Percentiles rank a stretch among this genome's conserved stretches.
These are phyloP conservation scores for Collybiopsis luxurians DNA, from an alignment of 768 basidiomycete genomes.

Conservation along the genomic window DNA sequence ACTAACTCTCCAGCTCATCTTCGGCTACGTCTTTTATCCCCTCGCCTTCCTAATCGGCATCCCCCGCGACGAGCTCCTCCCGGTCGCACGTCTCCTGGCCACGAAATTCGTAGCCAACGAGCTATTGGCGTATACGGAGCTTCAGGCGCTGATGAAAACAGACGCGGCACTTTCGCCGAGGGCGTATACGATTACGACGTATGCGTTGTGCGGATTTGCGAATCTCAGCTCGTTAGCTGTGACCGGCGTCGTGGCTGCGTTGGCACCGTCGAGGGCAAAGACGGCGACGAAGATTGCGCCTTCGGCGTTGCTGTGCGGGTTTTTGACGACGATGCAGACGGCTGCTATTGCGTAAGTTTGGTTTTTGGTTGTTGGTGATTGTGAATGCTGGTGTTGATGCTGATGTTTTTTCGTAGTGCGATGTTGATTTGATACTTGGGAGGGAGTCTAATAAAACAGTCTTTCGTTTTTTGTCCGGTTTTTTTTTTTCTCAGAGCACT, in stretches of 20 bases:
- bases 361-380: no score
- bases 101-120: constrained; percentile 63
- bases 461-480: no score
- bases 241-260: constrained; percentile 59
- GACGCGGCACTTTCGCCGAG: constrained; percentile 47
- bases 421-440: no score
- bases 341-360: constrained; percentile 44
- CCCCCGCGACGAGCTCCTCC: constrained; percentile 52
- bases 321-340: constrained; percentile 51
- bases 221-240: constrained; percentile 62
- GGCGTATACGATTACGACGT: constrained; percentile 56
- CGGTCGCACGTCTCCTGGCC: constrained; percentile 56
- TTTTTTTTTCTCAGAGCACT: no score
- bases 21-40: constrained; percentile 64
- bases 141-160: constrained; percentile 34
- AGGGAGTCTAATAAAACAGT: no score
- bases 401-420: no score
- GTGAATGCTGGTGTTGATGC: no score
- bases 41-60: constrained; percentile 55
- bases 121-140: constrained; percentile 49
- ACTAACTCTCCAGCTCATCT: constrained; percentile 59
- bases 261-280: constrained; percentile 52
- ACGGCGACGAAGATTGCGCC: constrained; percentile 47
- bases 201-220: constrained; percentile 65
- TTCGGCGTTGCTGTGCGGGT: constrained; percentile 61